Base-by-base conservation (phyloP, 1,139 yeast species). In the Candida tetrigidarum region DNA sequence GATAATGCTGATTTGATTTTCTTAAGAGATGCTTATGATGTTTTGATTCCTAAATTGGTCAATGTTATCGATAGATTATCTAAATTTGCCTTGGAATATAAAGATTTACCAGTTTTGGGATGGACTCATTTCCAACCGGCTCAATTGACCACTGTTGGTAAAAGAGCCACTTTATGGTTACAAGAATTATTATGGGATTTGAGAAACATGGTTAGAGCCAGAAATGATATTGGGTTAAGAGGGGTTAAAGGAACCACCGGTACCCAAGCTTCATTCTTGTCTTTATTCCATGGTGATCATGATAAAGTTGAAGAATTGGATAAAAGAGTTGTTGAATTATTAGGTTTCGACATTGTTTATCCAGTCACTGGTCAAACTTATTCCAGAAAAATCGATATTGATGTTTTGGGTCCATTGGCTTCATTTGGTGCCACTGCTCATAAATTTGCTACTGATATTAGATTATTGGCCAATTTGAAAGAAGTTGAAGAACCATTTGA, bases 61-160 rank as follows among this genome's bases (percentile, higher is more conserved):
- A 93, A 93, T 59, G 99, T 95, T 51, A 93, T 93, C 60, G 86
- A 92, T 76, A 83, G 96, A 68, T 78, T 93, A 66, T 73, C 92
- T 48, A 75, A 86, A 64, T 93, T 95, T 69, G 98, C 99, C 42
- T 63, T 90, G 54, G 83, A 88, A 66, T 83, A 93, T 76, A 93
- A 93, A 76, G 98, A 93, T 67, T 71, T 91, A 69, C 99, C 99
- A 37, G 97, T 92, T 40, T 81, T 93, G 56, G 99, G 99, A 33
- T 93, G 98, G 97, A 93, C 99, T 49, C 99, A 93, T 71, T 93
- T 93, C 82, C 99, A 93, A 74, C 99, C 99, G 16, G 99, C 99
- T 46, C 99, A 93, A 76, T 81, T 95, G 64, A 92, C 98, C 53
- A 93, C 99, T 37, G 96, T 93, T 51, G 99, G 99, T 64, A 93